A percentile compares a stretch with the other conserved stretches of the same genome.
Evolutionary conservation across 1,139 yeast genomes (phyloP).

Genomic region (Suhomyces anneliseae): DNA sequence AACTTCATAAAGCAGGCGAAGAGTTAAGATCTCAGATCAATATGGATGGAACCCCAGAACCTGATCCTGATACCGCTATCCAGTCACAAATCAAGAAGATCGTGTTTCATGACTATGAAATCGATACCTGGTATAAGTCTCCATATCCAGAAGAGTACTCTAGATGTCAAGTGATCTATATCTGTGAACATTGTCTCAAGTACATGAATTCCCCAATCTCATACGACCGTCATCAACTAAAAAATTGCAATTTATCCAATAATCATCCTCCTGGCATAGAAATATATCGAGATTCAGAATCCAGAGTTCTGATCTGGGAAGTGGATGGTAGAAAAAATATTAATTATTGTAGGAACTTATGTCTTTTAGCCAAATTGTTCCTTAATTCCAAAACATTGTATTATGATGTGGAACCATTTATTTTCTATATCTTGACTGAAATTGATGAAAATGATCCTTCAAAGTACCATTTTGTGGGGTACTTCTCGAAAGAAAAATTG

Average conservation of each 20-base stretch:
- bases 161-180: constrained; percentile 57
- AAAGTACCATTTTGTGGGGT: constrained; percentile 83
- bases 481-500: constrained; percentile 86
- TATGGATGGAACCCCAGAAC: constrained; percentile 2
- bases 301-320: constrained; percentile 74
- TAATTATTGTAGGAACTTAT: constrained; percentile 82
- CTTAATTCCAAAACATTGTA: constrained; percentile 88
- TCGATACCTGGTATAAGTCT: constrained; percentile 89
- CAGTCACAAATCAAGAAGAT: constrained; percentile 49
- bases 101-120: constrained; percentile 68
- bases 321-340: constrained; percentile 87
- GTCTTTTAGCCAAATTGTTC: constrained; percentile 85
- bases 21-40: constrained; percentile 12
- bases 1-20: constrained; percentile 27
- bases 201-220: constrained; percentile 74
- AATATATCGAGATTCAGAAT: constrained; percentile 64
- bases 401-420: constrained; percentile 93
- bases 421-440: constrained; percentile 82
- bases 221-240: constrained; percentile 66
- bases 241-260: constrained; percentile 56
- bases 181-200: constrained; percentile 85
- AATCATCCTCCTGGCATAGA: constrained; percentile 89
- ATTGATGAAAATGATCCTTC: constrained; percentile 47
- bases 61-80: not conserved
- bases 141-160: constrained; percentile 92